Evolutionary conservation across 1,284 basidiomycete genomes (phyloP), one percentile per base, ranked within the genome.

Genomic region (Malassezia yamatoensis): DNA sequence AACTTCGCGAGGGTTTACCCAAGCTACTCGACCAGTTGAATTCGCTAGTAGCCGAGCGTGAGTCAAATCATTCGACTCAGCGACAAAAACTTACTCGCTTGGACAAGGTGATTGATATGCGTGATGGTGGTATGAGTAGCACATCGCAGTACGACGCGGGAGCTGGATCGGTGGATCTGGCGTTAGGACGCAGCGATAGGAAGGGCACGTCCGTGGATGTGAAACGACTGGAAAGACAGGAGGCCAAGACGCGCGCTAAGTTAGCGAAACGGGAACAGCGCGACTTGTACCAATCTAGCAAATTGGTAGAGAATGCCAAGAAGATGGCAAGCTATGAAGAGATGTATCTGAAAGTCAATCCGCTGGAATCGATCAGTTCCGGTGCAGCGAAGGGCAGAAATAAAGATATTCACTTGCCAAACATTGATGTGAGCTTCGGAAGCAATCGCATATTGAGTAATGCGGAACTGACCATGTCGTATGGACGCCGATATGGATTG

Each of bases 331-430:
- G 85, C 24, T 96, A 96, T 79, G 91, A 96, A 75, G 93, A 96
- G 75, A 85, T 96, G 84, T 98, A 93, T 79, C 88, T 98, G 86
- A 88, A 93, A 80, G 90, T 98, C 78, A 99, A 99, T 77, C 90
- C 94, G 46, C 78, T 99, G 59, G 89, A 94, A 76, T 83, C 87
- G 2, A 82, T 83, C 33, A 80, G 81, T 1, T 62, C 65, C 49
- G 55, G 55, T 20, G 46, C 55, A 9, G 80, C 85, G 38, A 94
- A 91, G 78, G 90, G 88, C 68, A 77, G 72, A 59, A 74, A 73
- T 64, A 74, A 74, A 77, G 94, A 99, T 76, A 87, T 99, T 54
- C 89, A 96, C 70, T 79, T 99, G 12, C 86, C 88, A 40, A 87
- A 87, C 42, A 96, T 99, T 78, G 94, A 99, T 34, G 59, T 72